These are phyloP conservation scores for Coemansia sp. DNA, from an alignment of 192 early-diverging fungal species.

Conservation along the genomic window DNA sequence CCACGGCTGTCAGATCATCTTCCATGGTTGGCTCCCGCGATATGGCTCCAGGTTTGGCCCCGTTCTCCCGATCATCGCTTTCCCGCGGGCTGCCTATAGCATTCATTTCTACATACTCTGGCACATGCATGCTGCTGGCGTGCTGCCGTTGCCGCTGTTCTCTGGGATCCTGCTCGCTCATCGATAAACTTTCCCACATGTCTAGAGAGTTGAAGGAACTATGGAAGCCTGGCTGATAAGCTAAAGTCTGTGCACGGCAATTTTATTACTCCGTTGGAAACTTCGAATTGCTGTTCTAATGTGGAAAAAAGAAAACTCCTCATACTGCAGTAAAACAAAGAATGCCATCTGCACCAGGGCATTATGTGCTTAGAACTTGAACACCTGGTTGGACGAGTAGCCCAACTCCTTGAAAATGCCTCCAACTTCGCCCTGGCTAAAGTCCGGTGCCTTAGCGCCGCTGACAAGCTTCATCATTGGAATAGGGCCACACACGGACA, in stretches of 20 bases:
- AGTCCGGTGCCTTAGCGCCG: slow-evolving; percentile 79
- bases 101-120: slow-evolving; percentile 28
- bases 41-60: neutral
- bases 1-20: slow-evolving; percentile 33
- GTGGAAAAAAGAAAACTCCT: neutral
- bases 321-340: neutral
- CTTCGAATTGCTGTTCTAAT: no score
- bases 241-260: no score
- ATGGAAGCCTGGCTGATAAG: no score
- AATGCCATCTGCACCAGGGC: neutral
- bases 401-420: slow-evolving; percentile 84
- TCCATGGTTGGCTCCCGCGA: slow-evolving; percentile 19
- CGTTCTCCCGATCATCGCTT: slow-evolving; percentile 4
- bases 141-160: slow-evolving; percentile 7
- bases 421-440: slow-evolving; percentile 75
- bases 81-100: slow-evolving; percentile 3
- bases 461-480: slow-evolving; percentile 69
- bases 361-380: slow-evolving; percentile 64
- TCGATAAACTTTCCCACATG: slow-evolving; percentile 34
- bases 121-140: neutral
- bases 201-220: no score
- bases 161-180: slow-evolving; percentile 18
- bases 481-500: slow-evolving; percentile 69
- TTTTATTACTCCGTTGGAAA: no score
- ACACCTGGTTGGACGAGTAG: slow-evolving; percentile 69